These are phyloP conservation scores for Pseudogymnoascus destructans DNA, from an alignment of 2,329 filamentous ascomycete genomes.

Conservation along the genomic window DNA sequence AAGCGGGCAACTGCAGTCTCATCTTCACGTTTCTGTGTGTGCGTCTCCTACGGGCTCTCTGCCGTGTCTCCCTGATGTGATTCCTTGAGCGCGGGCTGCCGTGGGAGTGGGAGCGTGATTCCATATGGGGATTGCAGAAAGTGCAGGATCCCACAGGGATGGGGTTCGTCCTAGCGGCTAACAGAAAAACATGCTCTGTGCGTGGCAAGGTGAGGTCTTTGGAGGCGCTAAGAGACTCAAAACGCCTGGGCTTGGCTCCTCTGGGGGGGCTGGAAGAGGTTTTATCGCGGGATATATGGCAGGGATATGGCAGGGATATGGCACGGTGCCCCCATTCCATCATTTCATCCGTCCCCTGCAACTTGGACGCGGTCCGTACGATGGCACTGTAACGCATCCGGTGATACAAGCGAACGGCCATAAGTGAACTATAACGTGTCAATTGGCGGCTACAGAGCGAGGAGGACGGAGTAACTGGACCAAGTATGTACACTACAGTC, in stretches of 20 bases:
- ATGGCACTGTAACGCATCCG: conserved; percentile 3
- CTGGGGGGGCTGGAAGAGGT: not conserved
- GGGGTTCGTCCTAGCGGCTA: not conserved
- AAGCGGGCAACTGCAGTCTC: conserved; percentile 6
- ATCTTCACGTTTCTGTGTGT: conserved; percentile 6
- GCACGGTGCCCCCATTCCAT: conserved; percentile 7
- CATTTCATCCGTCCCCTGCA: conserved; percentile 3
- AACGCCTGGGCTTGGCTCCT: conserved; percentile 1
- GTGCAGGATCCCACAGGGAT: not conserved
- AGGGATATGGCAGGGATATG: too few relatives aligned
- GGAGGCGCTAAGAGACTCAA: conserved; percentile 6
- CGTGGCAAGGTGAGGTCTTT: conserved; percentile 1
- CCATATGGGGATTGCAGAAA: conserved; percentile 2
- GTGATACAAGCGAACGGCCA: not conserved
- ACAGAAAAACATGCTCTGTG: not conserved
- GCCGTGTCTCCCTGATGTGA: not conserved
- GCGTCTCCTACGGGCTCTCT: not conserved
- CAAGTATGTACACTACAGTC: not conserved
- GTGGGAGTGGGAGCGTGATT: not conserved
- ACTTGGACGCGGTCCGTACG: not conserved
- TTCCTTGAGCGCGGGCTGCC: not conserved
- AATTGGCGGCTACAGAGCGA: not conserved
- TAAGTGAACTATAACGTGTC: not conserved
- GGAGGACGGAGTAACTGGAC: not conserved
- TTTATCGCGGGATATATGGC: not conserved